Percentiles rank a stretch among this genome's conserved stretches.
Evolutionary conservation across 257 asterid genomes (phyloP).

Genomic region (Solanum pinnatisectum): DNA sequence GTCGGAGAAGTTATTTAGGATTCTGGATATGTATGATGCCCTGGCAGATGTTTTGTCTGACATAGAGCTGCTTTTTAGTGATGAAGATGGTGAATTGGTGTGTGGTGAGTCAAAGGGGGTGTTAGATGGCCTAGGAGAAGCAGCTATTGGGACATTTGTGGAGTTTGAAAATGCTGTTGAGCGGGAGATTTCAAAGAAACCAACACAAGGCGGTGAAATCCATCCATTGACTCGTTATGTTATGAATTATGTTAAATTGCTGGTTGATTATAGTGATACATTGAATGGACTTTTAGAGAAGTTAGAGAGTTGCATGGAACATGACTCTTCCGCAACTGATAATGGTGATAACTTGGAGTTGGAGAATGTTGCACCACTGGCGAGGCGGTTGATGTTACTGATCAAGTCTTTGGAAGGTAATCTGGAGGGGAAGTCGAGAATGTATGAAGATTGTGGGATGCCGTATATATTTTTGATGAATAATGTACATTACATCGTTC

Average conservation of each 20-base stretch:
- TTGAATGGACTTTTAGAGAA: slow-evolving; percentile 53
- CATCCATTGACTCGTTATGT: slow-evolving; percentile 91
- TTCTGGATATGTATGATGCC: slow-evolving; percentile 90
- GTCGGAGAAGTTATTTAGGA: slow-evolving; percentile 73
- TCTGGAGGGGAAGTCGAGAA: slow-evolving; percentile 72
- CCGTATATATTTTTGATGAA: slow-evolving; percentile 82
- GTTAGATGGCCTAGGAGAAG: slow-evolving; percentile 63
- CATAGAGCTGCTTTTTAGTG: slow-evolving; percentile 49
- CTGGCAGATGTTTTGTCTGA: slow-evolving; percentile 53
- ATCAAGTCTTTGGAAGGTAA: slow-evolving; percentile 72
- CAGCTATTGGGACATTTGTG: slow-evolving; percentile 83
- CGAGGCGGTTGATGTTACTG: slow-evolving; percentile 49
- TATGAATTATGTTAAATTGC: slow-evolving; percentile 83
- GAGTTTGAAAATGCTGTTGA: slow-evolving; percentile 91
- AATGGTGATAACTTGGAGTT: slow-evolving; percentile 29
- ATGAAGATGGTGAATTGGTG: slow-evolving; percentile 75
- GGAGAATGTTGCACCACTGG: slow-evolving; percentile 45
- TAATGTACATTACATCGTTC: slow-evolving; percentile 80
- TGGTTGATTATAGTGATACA: slow-evolving; percentile 75
- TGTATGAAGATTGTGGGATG: slow-evolving; percentile 84
- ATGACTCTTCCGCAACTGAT: slow-evolving; percentile 8
- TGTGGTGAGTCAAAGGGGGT: slow-evolving; percentile 81
- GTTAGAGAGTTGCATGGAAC: slow-evolving; percentile 24
- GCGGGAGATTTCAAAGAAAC: slow-evolving; percentile 75
- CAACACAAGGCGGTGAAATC: slow-evolving; percentile 73